Conservation (phyloP, 2,329 filamentous ascomycete species). For the Parastagonospora avenae region DNA sequence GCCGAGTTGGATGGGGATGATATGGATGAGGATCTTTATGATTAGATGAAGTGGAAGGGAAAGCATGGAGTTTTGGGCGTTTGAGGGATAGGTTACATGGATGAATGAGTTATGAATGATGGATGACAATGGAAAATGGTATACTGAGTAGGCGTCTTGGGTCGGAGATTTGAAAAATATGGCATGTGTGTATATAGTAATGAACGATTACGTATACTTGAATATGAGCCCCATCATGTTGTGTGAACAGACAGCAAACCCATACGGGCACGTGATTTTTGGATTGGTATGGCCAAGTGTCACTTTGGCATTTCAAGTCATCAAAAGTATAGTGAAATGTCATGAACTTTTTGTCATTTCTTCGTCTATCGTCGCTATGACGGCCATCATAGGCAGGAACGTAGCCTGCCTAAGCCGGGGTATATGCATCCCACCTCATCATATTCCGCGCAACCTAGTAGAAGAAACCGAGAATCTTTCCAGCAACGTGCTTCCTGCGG, state of each 20-base stretch:
- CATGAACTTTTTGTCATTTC: constrained; percentile 38
- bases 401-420: constrained; percentile 31
- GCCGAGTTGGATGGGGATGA: constrained; percentile 66
- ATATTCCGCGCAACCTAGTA: constrained; percentile 66
- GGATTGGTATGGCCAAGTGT: not conserved
- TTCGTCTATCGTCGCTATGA: constrained; percentile 36
- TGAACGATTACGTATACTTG: too few relatives aligned
- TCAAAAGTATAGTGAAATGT: not conserved
- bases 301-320: not conserved
- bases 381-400: constrained; percentile 33
- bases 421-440: constrained; percentile 37
- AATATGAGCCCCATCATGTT: too few relatives aligned
- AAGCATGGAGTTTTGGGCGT: constrained; percentile 7
- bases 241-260: too few relatives aligned
- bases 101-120: not conserved
- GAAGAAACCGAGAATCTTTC: constrained; percentile 99
- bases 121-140: too few relatives aligned
- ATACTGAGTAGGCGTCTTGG: too few relatives aligned
- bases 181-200: too few relatives aligned
- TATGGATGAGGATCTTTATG: constrained; percentile 67
- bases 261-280: constrained; percentile 2
- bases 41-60: constrained; percentile 53
- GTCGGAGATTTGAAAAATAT: too few relatives aligned
- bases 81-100: constrained; percentile 13
- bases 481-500: constrained; percentile 96